phyloP scores from a whole-genome alignment of 441 rosid species.

The Breynia disticha region DNA sequence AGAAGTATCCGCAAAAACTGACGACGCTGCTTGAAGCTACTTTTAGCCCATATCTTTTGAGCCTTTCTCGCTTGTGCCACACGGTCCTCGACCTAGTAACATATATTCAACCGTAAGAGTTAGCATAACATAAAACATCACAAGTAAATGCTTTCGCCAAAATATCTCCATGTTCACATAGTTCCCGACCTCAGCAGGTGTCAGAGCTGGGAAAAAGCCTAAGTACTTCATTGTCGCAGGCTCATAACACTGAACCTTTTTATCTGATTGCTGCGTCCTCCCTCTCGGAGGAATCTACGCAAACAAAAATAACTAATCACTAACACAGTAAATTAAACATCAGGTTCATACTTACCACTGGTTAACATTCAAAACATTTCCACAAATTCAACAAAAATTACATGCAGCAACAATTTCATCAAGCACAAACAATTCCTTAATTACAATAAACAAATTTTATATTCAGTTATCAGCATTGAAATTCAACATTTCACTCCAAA shows the following conservation, averaged over 20 bases:
- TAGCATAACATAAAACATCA: slow-evolving; percentile 2
- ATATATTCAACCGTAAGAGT: slow-evolving; percentile 7
- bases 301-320: neutral
- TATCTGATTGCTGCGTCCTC: slow-evolving; percentile 70
- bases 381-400: no score
- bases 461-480: no score
- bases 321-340: neutral
- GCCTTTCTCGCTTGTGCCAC: slow-evolving; percentile 86
- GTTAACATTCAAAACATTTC: no score
- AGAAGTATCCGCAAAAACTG: slow-evolving; percentile 88
- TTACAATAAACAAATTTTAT: no score
- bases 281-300: slow-evolving; percentile 89
- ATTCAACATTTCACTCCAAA: no score
- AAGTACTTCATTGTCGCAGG: slow-evolving; percentile 98
- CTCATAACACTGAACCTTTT: slow-evolving; percentile 90
- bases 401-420: no score
- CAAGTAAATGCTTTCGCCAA: neutral
- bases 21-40: slow-evolving; percentile 91
- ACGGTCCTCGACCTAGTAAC: slow-evolving; percentile 66
- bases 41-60: slow-evolving; percentile 83
- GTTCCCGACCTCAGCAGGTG: slow-evolving; percentile 58
- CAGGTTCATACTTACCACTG: no score
- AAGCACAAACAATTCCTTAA: no score
- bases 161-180: neutral
- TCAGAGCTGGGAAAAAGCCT: slow-evolving; percentile 70